Evolutionary conservation across 2,329 filamentous ascomycete species (phyloP).

Genomic region (Calonectria naviculata): DNA sequence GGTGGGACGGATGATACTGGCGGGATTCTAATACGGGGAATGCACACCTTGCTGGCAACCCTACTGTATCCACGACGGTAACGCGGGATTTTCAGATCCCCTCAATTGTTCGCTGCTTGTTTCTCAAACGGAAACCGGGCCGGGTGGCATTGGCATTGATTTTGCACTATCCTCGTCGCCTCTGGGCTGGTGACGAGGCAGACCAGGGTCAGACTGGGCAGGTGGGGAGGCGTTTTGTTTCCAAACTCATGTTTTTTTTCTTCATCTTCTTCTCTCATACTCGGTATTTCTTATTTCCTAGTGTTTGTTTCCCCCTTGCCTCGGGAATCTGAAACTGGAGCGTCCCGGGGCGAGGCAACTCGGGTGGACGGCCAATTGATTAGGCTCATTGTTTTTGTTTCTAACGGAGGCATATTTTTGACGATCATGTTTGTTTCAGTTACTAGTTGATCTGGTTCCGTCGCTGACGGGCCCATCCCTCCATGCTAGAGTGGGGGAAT

Average conservation of each 20-base stretch:
- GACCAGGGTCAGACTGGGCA: neutral
- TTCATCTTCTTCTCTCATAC: conserved; percentile 14
- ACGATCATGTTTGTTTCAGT: conserved; percentile 19
- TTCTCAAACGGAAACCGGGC: conserved; percentile 4
- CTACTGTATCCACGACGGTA: conserved; percentile 1
- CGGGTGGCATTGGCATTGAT: conserved; percentile 16
- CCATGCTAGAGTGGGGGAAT: neutral
- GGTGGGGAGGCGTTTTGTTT: conserved; percentile 27
- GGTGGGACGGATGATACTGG: neutral
- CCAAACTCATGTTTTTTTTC: neutral
- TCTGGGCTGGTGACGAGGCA: neutral
- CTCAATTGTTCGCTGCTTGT: conserved; percentile 3
- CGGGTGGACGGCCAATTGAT: neutral
- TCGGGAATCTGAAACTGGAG: neutral
- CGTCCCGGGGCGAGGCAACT: conserved; percentile 11
- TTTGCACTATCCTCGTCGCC: conserved; percentile 9
- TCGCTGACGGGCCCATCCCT: neutral
- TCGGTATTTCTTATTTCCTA: neutral
- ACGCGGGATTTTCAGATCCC: conserved; percentile 18
- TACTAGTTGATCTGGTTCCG: neutral
- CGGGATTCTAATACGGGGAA: conserved; percentile 10
- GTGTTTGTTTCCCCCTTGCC: neutral
- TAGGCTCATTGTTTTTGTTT: conserved; percentile 17
- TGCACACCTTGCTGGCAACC: neutral
- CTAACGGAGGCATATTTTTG: conserved; percentile 12